Base-by-base conservation (phyloP, 768 basidiomycete species). In the Termitomyces sp. region DNA sequence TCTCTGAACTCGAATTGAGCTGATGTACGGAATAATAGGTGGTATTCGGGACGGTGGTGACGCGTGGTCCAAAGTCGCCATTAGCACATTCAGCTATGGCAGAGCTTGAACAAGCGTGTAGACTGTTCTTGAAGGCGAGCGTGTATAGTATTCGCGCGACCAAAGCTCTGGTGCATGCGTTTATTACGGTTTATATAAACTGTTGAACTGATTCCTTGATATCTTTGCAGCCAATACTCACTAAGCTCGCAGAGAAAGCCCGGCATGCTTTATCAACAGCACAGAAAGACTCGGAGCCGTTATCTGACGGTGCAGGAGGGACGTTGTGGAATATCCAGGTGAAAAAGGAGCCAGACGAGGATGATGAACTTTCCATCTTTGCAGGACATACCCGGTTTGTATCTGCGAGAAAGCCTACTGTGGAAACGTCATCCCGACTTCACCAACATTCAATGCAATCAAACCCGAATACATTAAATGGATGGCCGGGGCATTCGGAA, bases 21-120 rank as follows among this genome's bases (percentile, higher is more conserved):
- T 26, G 22, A 28, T 22, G 37, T 34, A 8, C 31, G 10, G 12
- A 42, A 4, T 18, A 13, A 5, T 57, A 90, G 88, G 79, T 90
- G 10, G 85, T 92, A 16, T 87, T 92, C 64, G 91, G 88, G 4
- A 86, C 87, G 4, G 85, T 92, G 20, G 90, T 88, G 2, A 88
- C 86, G 3, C 81, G 87, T 29, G 84, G 86, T 3, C 90, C 90
- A 5, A 73, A 80, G 6, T 88, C 85, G 1, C 81, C 86, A 0
- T 68, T 92, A 12, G 90, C 90, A 0, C 69, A 77, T 13, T 76
- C 80, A 2, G 90, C 90, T 4, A 83, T 91, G 71, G 69, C 75
- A 20, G 87, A 92, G 62, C 75, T 92, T 8, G 87, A 89, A 29
- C 79, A 81, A 44, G 87, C 87, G 0, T 84, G 79, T 58, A 67